Evolutionary conservation across 2,329 filamentous ascomycete species (phyloP), one percentile per base, ranked within the genome.

Genomic region (Stemphylium beticola): DNA sequence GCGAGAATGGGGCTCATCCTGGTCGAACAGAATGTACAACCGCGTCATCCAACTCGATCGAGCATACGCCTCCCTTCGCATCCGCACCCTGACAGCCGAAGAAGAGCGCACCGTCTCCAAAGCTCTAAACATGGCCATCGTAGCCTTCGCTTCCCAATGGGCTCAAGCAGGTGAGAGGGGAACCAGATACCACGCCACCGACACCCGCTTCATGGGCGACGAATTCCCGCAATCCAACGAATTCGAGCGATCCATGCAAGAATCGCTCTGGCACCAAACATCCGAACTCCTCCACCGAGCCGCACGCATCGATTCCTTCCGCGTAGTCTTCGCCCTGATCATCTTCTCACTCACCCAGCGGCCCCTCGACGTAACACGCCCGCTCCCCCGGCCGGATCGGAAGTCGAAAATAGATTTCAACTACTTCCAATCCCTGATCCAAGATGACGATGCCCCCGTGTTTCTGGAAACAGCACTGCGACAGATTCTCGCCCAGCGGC

Each of bases 121-220:
- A 41, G 81, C 81, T 2, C 64, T 84, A 7, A 77, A 83, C 42
- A 66, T 79, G 5, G 73, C 76, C 4, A 81, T 83, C 42, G 78
- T 83, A 72, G 78, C 82, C 0, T 83, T 83, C 62, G 79, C 81
- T 1, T 78, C 81, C 0, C 81, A 83, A 52, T 83, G 82, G 79
- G 66, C 68, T 2, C 69, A 69, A 32, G 61, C 62, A 3, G 62
- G 65, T 15, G 51, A 65, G 34, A 51, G 65, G 46, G 63, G 65
- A 41, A 61, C 55, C 33, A 20, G 14, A n/a, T n/a, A 26, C n/a
- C 29, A 17, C 14, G 11, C 42, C 1, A 41, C 61, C 18, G 64
- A 64, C 31, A 64, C 63, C 15, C 60, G 62, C 7, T 70, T 63
- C 39, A 53, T 22, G 9, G 42, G 2, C 17, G 39, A 37, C 24